These are phyloP conservation scores for Tricholoma terreum DNA, from an alignment of 768 basidiomycete genomes.

Conservation along the genomic window DNA sequence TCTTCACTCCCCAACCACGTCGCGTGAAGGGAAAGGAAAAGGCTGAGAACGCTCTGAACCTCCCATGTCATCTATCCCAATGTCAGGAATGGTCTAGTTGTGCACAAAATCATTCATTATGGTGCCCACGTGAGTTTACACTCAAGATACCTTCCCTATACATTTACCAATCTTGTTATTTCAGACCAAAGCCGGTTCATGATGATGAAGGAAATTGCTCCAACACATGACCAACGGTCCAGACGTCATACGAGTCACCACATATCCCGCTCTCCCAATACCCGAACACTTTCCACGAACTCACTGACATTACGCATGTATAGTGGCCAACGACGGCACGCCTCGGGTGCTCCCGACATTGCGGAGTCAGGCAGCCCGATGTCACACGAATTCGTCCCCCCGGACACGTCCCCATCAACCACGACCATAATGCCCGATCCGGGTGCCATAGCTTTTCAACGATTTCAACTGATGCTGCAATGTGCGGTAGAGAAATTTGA, in stretches of 20 bases:
- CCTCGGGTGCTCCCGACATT: conserved; percentile 16
- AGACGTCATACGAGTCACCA: conserved; percentile 6
- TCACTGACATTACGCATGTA: not conserved
- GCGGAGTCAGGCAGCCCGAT: not conserved
- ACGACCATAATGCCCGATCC: not conserved
- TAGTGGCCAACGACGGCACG: conserved; percentile 23
- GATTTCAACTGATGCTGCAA: conserved; percentile 6
- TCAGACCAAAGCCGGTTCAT: conserved; percentile 33
- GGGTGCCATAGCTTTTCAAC: not conserved
- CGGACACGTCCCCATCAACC: not conserved
- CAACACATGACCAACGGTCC: conserved; percentile 7
- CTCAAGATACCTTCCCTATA: not conserved
- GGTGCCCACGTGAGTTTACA: conserved; percentile 37
- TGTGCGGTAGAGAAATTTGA: conserved; percentile 22
- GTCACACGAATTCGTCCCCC: not conserved
- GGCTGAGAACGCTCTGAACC: conserved; percentile 27
- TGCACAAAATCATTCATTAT: conserved; percentile 41
- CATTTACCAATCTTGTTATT: not conserved
- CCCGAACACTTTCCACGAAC: not conserved
- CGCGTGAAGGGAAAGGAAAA: conserved; percentile 54
- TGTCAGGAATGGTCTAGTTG: conserved; percentile 48
- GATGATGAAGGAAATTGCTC: conserved; percentile 33
- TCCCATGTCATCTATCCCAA: conserved; percentile 29
- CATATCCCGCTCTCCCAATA: not conserved
- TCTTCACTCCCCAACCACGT: conserved; percentile 54